A percentile compares a stretch with the other conserved stretches of the same genome.
Evolutionary conservation across 2,329 filamentous ascomycete species (phyloP).

Genomic region (Cordyceps cateniannulata): DNA sequence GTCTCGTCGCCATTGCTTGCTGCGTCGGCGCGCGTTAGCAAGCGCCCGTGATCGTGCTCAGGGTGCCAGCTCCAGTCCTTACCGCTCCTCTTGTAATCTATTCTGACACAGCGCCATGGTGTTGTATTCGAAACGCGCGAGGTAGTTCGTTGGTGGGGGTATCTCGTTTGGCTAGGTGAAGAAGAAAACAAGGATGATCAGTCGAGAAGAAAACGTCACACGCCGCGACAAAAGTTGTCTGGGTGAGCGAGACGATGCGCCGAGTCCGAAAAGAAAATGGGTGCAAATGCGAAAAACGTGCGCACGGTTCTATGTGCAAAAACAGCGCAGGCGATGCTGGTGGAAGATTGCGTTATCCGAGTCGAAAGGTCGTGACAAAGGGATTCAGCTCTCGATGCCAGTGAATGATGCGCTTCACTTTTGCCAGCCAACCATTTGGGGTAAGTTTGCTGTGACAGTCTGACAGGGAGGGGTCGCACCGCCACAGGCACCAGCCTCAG

Average conservation of each 20-base stretch:
- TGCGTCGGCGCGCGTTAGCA: constrained; percentile 31
- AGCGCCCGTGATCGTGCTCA: neutral
- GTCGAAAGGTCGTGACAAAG: neutral
- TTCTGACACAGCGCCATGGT: constrained; percentile 84
- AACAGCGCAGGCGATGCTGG: neutral
- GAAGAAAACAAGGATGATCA: neutral
- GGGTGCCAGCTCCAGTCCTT: constrained; percentile 25
- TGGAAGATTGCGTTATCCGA: neutral
- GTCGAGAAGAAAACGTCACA: neutral
- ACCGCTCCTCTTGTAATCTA: constrained; percentile 83
- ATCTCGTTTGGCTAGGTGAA: neutral
- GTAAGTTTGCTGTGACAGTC: neutral
- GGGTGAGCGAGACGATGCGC: neutral
- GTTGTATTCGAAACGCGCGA: neutral
- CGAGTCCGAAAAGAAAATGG: neutral
- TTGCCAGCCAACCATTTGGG: neutral
- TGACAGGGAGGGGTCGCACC: neutral
- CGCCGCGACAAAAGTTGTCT: neutral
- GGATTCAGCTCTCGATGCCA: neutral
- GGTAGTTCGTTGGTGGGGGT: neutral
- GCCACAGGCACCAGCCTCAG: constrained; percentile 2
- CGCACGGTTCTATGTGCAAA: neutral
- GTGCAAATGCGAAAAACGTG: neutral
- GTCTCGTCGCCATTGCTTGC: constrained; percentile 94
- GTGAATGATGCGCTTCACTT: constrained; percentile 9